These are phyloP conservation scores for Ophiocordyceps robertsii DNA, from an alignment of 2,329 filamentous ascomycete genomes.

Conservation along the genomic window DNA sequence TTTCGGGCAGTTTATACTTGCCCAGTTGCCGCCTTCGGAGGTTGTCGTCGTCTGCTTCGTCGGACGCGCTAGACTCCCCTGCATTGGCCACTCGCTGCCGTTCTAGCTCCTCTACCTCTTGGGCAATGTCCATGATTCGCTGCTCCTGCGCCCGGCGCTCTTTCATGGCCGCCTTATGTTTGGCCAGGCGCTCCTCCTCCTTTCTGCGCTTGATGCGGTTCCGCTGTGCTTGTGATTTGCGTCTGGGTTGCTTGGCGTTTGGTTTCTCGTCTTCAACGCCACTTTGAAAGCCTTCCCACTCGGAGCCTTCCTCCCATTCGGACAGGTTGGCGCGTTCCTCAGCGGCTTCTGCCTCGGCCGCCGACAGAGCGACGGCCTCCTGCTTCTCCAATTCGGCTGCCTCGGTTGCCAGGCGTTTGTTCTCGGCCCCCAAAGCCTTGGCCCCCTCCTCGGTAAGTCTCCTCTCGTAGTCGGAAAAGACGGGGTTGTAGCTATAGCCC, in stretches of 20 bases:
- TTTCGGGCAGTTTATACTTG: conserved; percentile 60
- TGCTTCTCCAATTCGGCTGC: conserved; percentile 52
- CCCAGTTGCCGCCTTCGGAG: conserved; percentile 63
- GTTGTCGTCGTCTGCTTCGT: conserved; percentile 46
- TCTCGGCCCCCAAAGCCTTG: conserved; percentile 68
- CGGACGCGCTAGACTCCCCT: conserved; percentile 33
- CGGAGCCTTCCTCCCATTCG: conserved; percentile 76
- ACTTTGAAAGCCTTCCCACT: conserved; percentile 83
- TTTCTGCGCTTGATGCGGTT: conserved; percentile 85
- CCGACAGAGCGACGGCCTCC: conserved; percentile 55
- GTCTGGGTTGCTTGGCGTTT: conserved; percentile 53
- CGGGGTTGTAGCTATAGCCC: conserved; percentile 86
- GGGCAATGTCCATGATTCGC: conserved; percentile 56
- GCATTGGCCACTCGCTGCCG: conserved; percentile 25
- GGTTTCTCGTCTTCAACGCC: conserved; percentile 57
- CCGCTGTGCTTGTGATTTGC: conserved; percentile 76
- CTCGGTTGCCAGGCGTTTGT: conserved; percentile 54
- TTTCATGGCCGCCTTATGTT: conserved; percentile 64
- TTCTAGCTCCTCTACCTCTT: conserved; percentile 47
- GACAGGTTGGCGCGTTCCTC: conserved; percentile 52
- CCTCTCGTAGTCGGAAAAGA: conserved; percentile 72
- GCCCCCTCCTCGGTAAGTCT: conserved; percentile 62
- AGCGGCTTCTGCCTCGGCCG: conserved; percentile 61
- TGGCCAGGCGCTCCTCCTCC: conserved; percentile 65
- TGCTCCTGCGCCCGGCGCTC: conserved; percentile 58